Evolutionary conservation across 2,329 filamentous ascomycete species (phyloP).

Genomic region (Gremmenia infestans): DNA sequence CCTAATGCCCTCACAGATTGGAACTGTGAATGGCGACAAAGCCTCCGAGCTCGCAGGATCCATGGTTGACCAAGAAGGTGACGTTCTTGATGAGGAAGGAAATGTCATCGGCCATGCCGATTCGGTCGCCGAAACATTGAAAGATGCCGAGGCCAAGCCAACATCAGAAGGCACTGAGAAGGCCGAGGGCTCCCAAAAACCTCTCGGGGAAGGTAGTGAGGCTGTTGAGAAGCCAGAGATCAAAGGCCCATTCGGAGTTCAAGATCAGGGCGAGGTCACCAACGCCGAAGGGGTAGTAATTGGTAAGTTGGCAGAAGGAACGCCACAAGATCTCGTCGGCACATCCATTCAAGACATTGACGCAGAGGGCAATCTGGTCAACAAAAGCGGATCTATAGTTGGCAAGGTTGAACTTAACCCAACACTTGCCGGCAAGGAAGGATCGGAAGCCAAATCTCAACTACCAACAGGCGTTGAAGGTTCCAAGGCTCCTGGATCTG

Average conservation of each 20-base stretch:
- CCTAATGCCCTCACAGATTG: conserved; percentile 29
- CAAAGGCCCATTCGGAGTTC: conserved; percentile 40
- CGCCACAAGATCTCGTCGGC: conserved; percentile 44
- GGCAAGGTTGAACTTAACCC: conserved; percentile 29
- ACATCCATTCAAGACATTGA: conserved; percentile 62
- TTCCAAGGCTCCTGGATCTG: conserved; percentile 16
- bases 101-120: conserved; percentile 40
- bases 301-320: conserved; percentile 41
- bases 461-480: conserved; percentile 34
- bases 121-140: conserved; percentile 1
- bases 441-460: conserved; percentile 30
- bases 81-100: conserved; percentile 50
- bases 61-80: conserved; percentile 48
- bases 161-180: neutral
- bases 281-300: conserved; percentile 49
- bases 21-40: conserved; percentile 59
- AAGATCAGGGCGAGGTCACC: conserved; percentile 51
- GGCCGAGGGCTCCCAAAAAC: conserved; percentile 4
- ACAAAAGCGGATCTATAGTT: conserved; percentile 40
- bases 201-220: conserved; percentile 12
- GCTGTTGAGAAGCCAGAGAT: conserved; percentile 42
- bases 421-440: conserved; percentile 17
- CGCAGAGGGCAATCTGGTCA: conserved; percentile 50
- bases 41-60: conserved; percentile 49
- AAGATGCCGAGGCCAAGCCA: conserved; percentile 4